Evolutionary conservation across 2,329 filamentous ascomycete genomes (phyloP), one percentile per base, ranked within the genome.

Genomic region (Periconia sp.): DNA sequence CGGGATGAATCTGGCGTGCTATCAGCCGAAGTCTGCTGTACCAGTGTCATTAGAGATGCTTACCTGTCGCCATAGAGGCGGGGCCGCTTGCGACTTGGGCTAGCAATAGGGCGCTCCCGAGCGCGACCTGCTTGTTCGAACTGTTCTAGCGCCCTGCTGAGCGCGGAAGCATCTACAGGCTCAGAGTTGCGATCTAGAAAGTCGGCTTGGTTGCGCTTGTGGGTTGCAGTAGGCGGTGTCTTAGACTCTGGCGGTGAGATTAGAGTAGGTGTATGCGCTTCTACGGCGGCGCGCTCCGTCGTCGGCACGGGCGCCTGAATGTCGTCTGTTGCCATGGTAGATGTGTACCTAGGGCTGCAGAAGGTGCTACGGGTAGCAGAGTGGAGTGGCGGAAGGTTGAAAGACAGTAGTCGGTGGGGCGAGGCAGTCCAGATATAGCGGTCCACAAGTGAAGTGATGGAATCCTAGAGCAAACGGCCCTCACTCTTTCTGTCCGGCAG

Each of bases 1-100:
- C 19, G 94, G 94, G 56, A 99, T 97, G 68, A 99, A 99, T 61
- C 94, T 95, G 65, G 3, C 3, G 8, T 35, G 43, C 22, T 39
- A 37, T 23, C 43, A 37, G 43, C n/a, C n/a, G n/a, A n/a, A n/a
- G n/a, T n/a, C n/a, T n/a, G n/a, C n/a, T n/a, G n/a, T n/a, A n/a
- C n/a, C n/a, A n/a, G n/a, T n/a, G n/a, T n/a, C n/a, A n/a, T n/a
- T n/a, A n/a, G n/a, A n/a, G n/a, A n/a, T n/a, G 49, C 53, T 52
- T 37, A 68, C 73, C 73, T 69, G 51, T 77, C 73, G 37, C 82
- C 83, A 61, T 87, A 86, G 13, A 87, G 74, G 50, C 84, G 77
- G 66, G 86, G 84, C 52, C 84, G 77, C 70, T 88, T 88, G 48
- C 85, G 76, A 65, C 83, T 86, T 4, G 85, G 85, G 65, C 84